Evolutionary conservation across 495 filamentous ascomycete species (phyloP), one percentile per base, ranked within the genome.

Genomic region (Penicillium canescens): DNA sequence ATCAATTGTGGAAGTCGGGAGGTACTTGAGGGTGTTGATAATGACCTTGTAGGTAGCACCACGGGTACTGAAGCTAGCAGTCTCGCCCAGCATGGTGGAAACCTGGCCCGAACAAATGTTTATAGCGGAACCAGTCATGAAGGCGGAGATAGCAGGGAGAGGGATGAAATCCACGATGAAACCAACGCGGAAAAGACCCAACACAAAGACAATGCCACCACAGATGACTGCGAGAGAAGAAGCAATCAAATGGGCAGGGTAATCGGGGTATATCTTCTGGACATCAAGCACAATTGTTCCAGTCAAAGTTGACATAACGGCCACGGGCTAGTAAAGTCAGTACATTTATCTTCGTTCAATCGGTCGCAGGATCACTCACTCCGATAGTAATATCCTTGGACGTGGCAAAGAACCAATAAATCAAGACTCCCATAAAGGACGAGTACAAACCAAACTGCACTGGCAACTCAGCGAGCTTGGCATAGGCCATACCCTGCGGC

Each of bases 361-460:
- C 8, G 11, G 8, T 18, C 28, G 33, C 14, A 33, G 28, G 42
- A 40, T 46, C 1, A 84, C 89, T 78, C 75, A 92, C 90, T n/a
- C 94, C 94, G 46, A 98, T 98, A 7, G 94, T 98, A 65, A 98
- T 98, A 71, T 98, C 94, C 65, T 98, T 98, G 0, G 95, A 98
- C 1, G 94, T 98, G 2, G 94, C 94, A 61, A 98, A 98, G 69
- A 98, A 95, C 94, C 94, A 98, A 60, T 99, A 99, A 43, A 96
- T 69, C 54, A 97, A 66, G 4, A 98, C 93, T 23, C 94, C 94
- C 87, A 98, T 96, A 62, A 99, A 99, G 0, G 93, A 97, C 1
- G 93, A 94, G 67, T 99, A 99, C 0, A 99, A 76, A 46, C 94
- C 94, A 63, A 83, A 99, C 64, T 99, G 78, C 3, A 87, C 82